These are phyloP conservation scores for Zychaea mexicana DNA, from an alignment of 371 early-diverging fungal genomes.

Conservation along the genomic window DNA sequence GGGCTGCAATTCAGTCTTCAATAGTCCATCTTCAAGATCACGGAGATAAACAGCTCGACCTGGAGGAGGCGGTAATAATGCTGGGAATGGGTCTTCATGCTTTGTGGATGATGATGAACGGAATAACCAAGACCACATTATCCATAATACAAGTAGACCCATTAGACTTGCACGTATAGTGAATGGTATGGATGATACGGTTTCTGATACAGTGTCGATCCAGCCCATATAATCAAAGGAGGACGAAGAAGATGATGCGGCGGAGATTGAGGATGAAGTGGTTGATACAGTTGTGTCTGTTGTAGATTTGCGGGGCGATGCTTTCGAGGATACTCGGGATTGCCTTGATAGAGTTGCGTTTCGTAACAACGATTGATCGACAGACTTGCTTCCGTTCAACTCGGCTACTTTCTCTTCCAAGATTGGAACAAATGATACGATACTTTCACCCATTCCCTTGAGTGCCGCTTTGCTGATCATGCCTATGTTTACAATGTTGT, in stretches of 20 bases:
- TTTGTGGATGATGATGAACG: constrained; percentile 19
- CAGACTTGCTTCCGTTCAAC: not conserved
- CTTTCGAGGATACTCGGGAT: not conserved
- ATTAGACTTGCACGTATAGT: constrained; percentile 14
- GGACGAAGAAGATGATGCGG: not conserved
- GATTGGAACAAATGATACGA: constrained; percentile 31
- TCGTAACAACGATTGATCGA: not conserved
- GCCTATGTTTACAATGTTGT: constrained; percentile 15
- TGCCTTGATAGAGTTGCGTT: not conserved
- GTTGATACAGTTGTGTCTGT: no score
- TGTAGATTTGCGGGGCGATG: not conserved
- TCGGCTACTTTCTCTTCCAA: constrained; percentile 17
- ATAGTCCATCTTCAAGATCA: constrained; percentile 52
- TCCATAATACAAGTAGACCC: constrained; percentile 17
- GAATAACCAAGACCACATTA: constrained; percentile 21
- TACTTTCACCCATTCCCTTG: constrained; percentile 44
- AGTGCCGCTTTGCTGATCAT: constrained; percentile 47
- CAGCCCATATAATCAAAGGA: not conserved
- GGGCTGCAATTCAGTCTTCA: constrained; percentile 22
- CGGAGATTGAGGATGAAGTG: not conserved
- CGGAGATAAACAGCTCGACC: constrained; percentile 55
- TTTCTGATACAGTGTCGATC: constrained; percentile 12
- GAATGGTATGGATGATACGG: constrained; percentile 25
- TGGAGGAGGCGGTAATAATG: constrained; percentile 5
- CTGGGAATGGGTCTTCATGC: constrained; percentile 12